Evolutionary conservation across 2,329 filamentous ascomycete species (phyloP).

Genomic region (Lomentospora prolificans): DNA sequence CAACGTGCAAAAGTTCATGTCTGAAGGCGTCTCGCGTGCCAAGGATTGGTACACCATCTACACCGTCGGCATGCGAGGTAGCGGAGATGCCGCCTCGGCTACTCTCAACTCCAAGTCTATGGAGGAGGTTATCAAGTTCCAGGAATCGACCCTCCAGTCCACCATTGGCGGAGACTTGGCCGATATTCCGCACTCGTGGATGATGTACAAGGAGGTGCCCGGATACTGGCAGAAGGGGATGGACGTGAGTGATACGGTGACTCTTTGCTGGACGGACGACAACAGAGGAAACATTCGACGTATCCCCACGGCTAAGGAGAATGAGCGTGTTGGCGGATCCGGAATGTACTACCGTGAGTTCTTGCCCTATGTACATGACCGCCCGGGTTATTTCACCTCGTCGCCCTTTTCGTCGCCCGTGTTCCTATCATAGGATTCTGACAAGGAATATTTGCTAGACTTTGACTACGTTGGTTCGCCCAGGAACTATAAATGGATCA

Average conservation of each 20-base stretch:
- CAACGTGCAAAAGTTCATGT: conserved; percentile 59
- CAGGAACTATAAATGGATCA: conserved; percentile 49
- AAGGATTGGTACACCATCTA: conserved; percentile 53
- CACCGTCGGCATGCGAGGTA: conserved; percentile 62
- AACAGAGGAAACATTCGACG: conserved; percentile 52
- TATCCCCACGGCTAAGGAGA: conserved; percentile 49
- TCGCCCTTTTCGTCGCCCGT: too few species aligned
- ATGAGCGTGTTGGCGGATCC: conserved; percentile 46
- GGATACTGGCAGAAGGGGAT: conserved; percentile 49
- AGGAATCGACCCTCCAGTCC: conserved; percentile 15
- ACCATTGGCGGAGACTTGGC: conserved; percentile 14
- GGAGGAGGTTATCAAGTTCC: conserved; percentile 37
- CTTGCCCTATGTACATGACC: conserved; percentile 26
- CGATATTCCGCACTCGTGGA: conserved; percentile 45
- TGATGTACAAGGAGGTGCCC: conserved; percentile 47
- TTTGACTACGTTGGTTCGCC: conserved; percentile 42
- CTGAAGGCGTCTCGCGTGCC: conserved; percentile 54
- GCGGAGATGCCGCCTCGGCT: conserved; percentile 49
- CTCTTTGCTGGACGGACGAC: conserved; percentile 53
- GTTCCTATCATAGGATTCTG: too few species aligned
- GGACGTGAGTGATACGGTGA: conserved; percentile 51
- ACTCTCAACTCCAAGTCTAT: conserved; percentile 44
- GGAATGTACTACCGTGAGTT: conserved; percentile 49
- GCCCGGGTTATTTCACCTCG: too few species aligned
- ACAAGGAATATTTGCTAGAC: too few species aligned